phyloP scores from a whole-genome alignment of 2,329 filamentous ascomycete species.

The Lachnellula arida region DNA sequence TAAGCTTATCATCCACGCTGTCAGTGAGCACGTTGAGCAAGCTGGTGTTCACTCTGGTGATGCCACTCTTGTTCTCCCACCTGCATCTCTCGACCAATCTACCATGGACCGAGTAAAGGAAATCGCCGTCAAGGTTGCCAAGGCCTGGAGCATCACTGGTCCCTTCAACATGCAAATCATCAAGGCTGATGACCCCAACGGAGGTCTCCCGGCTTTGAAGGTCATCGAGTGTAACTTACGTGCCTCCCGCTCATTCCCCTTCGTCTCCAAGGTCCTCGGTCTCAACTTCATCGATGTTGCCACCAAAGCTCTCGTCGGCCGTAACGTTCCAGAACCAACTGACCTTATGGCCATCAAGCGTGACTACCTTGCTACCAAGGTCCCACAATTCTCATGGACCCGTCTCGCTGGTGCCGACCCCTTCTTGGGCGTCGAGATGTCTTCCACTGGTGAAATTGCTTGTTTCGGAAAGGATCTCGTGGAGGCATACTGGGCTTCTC shows the following conservation, averaged over 20 bases:
- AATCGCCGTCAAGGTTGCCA: slow-evolving; percentile 92
- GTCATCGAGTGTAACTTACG: slow-evolving; percentile 98
- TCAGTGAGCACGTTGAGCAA: slow-evolving; percentile 94
- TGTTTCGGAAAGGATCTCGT: slow-evolving; percentile 96
- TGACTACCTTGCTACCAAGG: slow-evolving; percentile 93
- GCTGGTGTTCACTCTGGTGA: slow-evolving; percentile 98
- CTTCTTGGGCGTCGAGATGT: slow-evolving; percentile 97
- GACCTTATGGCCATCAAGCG: slow-evolving; percentile 88
- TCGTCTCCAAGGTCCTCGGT: slow-evolving; percentile 94
- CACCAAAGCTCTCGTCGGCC: slow-evolving; percentile 84
- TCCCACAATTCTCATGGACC: slow-evolving; percentile 98
- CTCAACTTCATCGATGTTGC: slow-evolving; percentile 96
- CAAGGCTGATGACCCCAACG: slow-evolving; percentile 75
- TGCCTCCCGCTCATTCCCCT: slow-evolving; percentile 95
- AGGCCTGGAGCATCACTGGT: slow-evolving; percentile 94
- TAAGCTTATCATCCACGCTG: slow-evolving; percentile 82
- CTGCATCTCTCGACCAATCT: slow-evolving; percentile 68
- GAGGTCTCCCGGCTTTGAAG: slow-evolving; percentile 74
- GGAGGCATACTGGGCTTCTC: slow-evolving; percentile 95
- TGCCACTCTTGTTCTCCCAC: slow-evolving; percentile 88
- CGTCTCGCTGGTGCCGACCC: slow-evolving; percentile 95
- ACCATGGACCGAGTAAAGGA: slow-evolving; percentile 88
- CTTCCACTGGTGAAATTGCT: slow-evolving; percentile 94
- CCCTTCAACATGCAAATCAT: slow-evolving; percentile 99
- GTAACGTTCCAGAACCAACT: slow-evolving; percentile 74